Base-by-base conservation (phyloP, 2,329 filamentous ascomycete species). In the Apiospora saccharicola region DNA sequence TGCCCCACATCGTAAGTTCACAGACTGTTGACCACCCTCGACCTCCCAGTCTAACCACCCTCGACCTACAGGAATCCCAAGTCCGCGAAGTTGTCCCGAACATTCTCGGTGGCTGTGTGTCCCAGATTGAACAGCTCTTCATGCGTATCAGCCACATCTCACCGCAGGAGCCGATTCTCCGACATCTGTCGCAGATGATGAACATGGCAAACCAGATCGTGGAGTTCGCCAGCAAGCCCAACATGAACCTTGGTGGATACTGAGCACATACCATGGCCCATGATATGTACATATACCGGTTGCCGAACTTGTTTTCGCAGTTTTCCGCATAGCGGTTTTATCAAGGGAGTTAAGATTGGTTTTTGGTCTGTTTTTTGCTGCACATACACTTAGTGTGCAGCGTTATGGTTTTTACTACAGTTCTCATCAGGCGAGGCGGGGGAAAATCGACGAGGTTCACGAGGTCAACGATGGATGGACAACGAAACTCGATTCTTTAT, bases 61-160 rank as follows among this genome's bases (percentile, higher is more conserved):
- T n/a, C 7, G 57, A 41, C 47, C 37, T 73, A 53, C 77, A 90
- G 87, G 87, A 90, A 71, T 82, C 86, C 30, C 86, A 89, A 80
- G 84, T 89, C 71, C 85, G 86, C 72, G 86, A 87, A 34, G 87
- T 90, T 49, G 85, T 88, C 46, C 88, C 88, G 37, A 88, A 86
- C 76, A 89, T 90, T 75, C 89, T 90, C 84, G 81, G 81, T 64
- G 85, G 88, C 51, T 84, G 90, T 75, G 83, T 87, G 74, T 81
- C 84, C 70, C 85, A 87, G 51, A 83, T 89, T 53, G 88, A 90
- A 78, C 83, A 86, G 71, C 82, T 90, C 16, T 86, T 87, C 76
- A 82, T 87, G 76, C 85, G 84, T 71, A 84, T 90, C 74, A 86
- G 82, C 79, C 84, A 83, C 73, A 80, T 84, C 47, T 80, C 85